Evolutionary conservation across 345 rosid genomes (phyloP).

Genomic region (Lumnitzera racemosa): DNA sequence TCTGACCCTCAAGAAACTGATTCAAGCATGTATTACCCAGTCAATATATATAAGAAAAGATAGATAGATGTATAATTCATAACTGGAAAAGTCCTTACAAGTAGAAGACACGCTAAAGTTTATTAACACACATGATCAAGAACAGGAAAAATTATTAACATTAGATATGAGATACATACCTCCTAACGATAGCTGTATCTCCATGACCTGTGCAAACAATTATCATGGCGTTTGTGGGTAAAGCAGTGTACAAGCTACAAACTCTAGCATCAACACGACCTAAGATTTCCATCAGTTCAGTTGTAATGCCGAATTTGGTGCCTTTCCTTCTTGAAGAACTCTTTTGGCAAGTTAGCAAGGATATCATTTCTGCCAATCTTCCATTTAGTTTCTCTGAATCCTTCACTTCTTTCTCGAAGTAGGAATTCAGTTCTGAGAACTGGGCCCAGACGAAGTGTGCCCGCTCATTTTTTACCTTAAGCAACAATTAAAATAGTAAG

Average conservation of each 20-base stretch:
- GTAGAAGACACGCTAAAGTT: background rate
- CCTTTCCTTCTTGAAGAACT: constrained; percentile 28
- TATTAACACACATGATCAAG: background rate
- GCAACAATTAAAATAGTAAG: constrained; percentile 10
- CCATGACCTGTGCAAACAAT: constrained; percentile 97
- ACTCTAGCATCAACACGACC: constrained; percentile 47
- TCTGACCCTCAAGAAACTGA: too few species aligned
- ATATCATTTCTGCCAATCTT: constrained; percentile 70
- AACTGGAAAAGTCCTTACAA: background rate
- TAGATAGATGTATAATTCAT: too few species aligned
- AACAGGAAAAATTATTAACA: background rate
- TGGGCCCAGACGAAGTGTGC: constrained; percentile 85
- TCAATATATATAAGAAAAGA: too few species aligned
- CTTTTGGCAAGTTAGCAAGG: constrained; percentile 66
- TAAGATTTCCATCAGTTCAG: constrained; percentile 60
- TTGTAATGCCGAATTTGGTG: constrained; percentile 29
- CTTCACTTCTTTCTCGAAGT: constrained; percentile 55
- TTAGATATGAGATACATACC: constrained; percentile 29
- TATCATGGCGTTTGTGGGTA: constrained; percentile 79
- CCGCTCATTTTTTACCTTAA: constrained; percentile 60
- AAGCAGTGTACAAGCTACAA: constrained; percentile 35
- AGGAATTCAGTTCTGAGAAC: constrained; percentile 69
- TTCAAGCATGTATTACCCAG: too few species aligned
- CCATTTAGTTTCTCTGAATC: constrained; percentile 53
- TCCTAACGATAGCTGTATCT: constrained; percentile 71